Base-by-base conservation (phyloP, 352 stramenopile species). In the Elongisporangium anandrum region DNA sequence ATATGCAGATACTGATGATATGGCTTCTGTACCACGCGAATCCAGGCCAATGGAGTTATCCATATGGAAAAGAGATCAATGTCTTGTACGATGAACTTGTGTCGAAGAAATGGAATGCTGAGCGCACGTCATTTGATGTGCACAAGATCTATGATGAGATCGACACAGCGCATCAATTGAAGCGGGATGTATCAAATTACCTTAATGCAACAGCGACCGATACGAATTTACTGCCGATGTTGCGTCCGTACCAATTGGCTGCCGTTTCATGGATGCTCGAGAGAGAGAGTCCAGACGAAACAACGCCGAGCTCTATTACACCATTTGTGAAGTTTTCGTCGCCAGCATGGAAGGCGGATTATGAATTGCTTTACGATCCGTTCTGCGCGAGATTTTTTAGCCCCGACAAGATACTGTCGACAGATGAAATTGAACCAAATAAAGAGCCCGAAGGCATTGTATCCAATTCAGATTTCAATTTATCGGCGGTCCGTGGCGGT, bases 201-300 rank as follows among this genome's bases (percentile, higher is more conserved):
- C 34, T 76, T n/a, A 60, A 68, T 2, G 17, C 45, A 53, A 17
- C 26, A 53, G 54, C 47, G 38, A 41, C 29, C 23, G 29, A 54
- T 55, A 49, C 61, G 4, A 55, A 67, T 51, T 64, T 97, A 34
- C 62, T 94, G 4, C 90, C 92, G 20, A 95, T 71, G 6, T 73
- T 99, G n/a, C 72, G 99, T 2, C 86, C 89, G 22, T 99, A 99
- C 75, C 97, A 99, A 69, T 79, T 96, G 47, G 97, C 99, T 61
- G 97, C 96, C 0, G 79, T 98, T 16, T 96, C 85, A 9, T 99
- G 97, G 97, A 94, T 92, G 85, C 56, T 87, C 1, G 59, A 61
- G 19, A 91, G 98, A 66, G 97, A 99, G 69, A 49, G 39, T 20
- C 8, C 6, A 21, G 26, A 54, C 23, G 24, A 50, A 7, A 17